phyloP scores from a whole-genome alignment of 306 rosid genomes.

The Gleditsia sinensis region DNA sequence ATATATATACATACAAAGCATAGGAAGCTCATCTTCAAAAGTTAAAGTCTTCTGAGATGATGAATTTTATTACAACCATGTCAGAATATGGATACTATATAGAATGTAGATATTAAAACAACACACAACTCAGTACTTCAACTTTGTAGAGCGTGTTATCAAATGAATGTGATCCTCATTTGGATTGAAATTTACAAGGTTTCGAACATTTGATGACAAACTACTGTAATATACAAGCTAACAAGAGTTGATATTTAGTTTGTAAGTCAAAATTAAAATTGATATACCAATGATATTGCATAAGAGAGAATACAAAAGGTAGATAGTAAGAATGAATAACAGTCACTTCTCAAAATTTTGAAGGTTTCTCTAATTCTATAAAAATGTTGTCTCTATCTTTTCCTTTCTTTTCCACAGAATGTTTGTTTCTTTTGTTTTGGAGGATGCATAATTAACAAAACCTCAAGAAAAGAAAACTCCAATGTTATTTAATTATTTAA shows the following conservation, averaged over 20 bases:
- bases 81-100: neutral
- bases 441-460: neutral
- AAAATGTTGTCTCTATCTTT: neutral
- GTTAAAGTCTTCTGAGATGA: neutral
- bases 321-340: neutral
- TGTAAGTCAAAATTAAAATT: neutral
- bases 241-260: neutral
- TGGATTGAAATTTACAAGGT: neutral
- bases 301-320: neutral
- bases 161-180: neutral
- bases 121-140: neutral
- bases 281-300: neutral
- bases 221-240: neutral
- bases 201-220: neutral
- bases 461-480: neutral
- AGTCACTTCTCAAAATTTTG: neutral
- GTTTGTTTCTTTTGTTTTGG: neutral
- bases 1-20: slow-evolving; percentile 11
- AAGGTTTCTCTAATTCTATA: neutral
- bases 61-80: neutral
- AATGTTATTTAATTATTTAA: neutral
- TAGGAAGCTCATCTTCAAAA: slow-evolving; percentile 23
- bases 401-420: neutral
- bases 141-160: neutral
- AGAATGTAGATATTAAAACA: neutral